Base-by-base conservation (phyloP, 768 basidiomycete species). In the Boletus bicolor region DNA sequence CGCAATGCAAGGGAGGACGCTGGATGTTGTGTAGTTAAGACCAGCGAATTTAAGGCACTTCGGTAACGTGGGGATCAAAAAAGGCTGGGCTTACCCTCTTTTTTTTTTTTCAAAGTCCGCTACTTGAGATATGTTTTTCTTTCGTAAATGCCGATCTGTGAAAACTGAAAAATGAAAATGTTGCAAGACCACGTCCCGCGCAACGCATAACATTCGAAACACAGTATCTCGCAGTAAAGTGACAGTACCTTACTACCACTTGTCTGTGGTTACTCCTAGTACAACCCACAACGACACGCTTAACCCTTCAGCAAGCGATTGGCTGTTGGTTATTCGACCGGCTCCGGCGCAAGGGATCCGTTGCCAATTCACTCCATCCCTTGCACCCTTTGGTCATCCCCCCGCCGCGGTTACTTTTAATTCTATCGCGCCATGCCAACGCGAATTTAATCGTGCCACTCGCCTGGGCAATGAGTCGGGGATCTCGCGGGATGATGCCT, bases 31-130 rank as follows among this genome's bases (percentile, higher is more conserved):
- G 73, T 62, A 53, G 66, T 54, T 55, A 66, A 43, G 72, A 67
- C 60, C 72, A 63, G 62, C 64, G 72, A 73, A 74, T 72, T 73
- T 72, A 72, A 74, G 71, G 73, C 67, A 72, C 71, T 68, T 72
- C 71, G 71, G 67, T 71, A 72, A 71, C 66, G 72, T 72, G 73
- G 72, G 64, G 58, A 73, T 69, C 69, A 68, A 73, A 72, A 73
- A 69, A 58, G 57, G 55, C 62, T 67, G 63, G 64, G 66, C 64
- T 62, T 68, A 63, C 68, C 72, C 69, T 64, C 55, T 21, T 65
- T 72, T 67, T 19, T 67, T 19, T 69, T 69, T 72, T 72, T 72
- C 51, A 70, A 71, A 68, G 65, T 73, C 73, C 73, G 69, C 51
- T 14, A 37, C 34, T 38, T 30, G 26, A 24, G 37, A 65, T 56